A percentile compares a stretch with the other conserved stretches of the same genome.
These are phyloP conservation scores for Cryptosporidium baileyi DNA, from an alignment of 169 alveolate species.

Conservation along the genomic window DNA sequence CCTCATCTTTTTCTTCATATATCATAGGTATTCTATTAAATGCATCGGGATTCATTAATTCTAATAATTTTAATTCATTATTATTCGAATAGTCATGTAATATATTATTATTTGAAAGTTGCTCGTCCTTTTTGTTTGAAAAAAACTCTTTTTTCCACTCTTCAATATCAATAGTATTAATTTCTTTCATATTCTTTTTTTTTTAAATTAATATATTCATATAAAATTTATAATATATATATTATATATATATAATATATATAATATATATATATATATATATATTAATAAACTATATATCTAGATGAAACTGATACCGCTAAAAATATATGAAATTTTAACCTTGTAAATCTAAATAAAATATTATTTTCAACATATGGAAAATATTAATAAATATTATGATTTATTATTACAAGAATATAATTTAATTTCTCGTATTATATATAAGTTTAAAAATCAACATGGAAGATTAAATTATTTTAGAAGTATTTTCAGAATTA, in stretches of 20 bases:
- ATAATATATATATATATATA: no score
- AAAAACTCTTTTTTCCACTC: slow-evolving; percentile 43
- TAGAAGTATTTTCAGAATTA: slow-evolving; percentile 16
- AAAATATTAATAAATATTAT: background rate
- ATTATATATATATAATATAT: no score
- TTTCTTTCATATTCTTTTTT: background rate
- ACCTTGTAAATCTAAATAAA: no score
- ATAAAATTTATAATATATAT: no score
- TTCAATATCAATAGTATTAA: slow-evolving; percentile 10
- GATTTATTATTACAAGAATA: slow-evolving; percentile 6
- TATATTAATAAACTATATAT: no score
- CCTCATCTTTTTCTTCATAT: slow-evolving; percentile 5
- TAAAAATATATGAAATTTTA: no score
- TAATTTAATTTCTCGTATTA: background rate
- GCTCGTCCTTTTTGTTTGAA: background rate
- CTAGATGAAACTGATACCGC: no score
- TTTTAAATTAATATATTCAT: no score
- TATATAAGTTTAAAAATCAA: slow-evolving; percentile 62
- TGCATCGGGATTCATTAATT: slow-evolving; percentile 41
- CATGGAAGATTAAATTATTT: slow-evolving; percentile 57
- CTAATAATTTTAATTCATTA: slow-evolving; percentile 3
- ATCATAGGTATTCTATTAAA: slow-evolving; percentile 52
- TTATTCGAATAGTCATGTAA: background rate
- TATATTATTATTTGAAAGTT: background rate
- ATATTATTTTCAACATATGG: no score